Percentiles rank a stretch among this genome's conserved stretches.
Conservation (phyloP, 805 yeast species). For the Yamadazyma philogaea region DNA sequence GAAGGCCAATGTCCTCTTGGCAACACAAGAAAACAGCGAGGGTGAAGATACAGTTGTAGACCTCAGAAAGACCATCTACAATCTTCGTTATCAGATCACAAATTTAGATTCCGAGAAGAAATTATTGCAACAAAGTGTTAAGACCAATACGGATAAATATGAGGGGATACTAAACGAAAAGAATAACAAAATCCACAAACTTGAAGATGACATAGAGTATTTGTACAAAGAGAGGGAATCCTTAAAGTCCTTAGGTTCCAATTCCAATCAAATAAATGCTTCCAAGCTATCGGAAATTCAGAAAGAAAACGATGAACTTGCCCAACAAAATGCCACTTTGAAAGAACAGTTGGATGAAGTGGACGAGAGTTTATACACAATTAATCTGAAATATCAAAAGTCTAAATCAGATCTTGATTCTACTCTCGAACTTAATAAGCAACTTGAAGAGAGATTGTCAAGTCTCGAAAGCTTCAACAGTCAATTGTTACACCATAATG, state of each 20-base stretch:
- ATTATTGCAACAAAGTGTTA: slow-evolving; percentile 27
- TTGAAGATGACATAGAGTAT: slow-evolving; percentile 37
- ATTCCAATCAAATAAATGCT: slow-evolving; percentile 27
- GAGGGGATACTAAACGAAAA: slow-evolving; percentile 30
- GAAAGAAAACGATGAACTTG: slow-evolving; percentile 18
- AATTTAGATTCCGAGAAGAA: slow-evolving; percentile 33
- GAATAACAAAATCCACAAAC: slow-evolving; percentile 28
- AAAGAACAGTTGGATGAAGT: slow-evolving; percentile 12
- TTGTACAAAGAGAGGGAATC: slow-evolving; percentile 33
- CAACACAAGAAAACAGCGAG: background rate
- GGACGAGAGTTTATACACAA: slow-evolving; percentile 9
- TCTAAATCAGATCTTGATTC: slow-evolving; percentile 33
- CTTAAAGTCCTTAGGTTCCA: slow-evolving; percentile 29
- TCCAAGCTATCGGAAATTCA: slow-evolving; percentile 18
- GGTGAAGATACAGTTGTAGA: slow-evolving; percentile 11
- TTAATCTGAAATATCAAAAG: slow-evolving; percentile 28
- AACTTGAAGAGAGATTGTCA: slow-evolving; percentile 36
- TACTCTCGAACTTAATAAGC: slow-evolving; percentile 32
- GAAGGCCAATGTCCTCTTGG: background rate
- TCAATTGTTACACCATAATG: slow-evolving; percentile 23
- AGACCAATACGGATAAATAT: slow-evolving; percentile 21
- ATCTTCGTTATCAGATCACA: slow-evolving; percentile 32
- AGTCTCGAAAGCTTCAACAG: slow-evolving; percentile 22
- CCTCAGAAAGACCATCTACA: slow-evolving; percentile 20
- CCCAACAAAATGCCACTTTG: slow-evolving; percentile 16